phyloP scores from a whole-genome alignment of 352 stramenopile species.

The Bremia lactucae region DNA sequence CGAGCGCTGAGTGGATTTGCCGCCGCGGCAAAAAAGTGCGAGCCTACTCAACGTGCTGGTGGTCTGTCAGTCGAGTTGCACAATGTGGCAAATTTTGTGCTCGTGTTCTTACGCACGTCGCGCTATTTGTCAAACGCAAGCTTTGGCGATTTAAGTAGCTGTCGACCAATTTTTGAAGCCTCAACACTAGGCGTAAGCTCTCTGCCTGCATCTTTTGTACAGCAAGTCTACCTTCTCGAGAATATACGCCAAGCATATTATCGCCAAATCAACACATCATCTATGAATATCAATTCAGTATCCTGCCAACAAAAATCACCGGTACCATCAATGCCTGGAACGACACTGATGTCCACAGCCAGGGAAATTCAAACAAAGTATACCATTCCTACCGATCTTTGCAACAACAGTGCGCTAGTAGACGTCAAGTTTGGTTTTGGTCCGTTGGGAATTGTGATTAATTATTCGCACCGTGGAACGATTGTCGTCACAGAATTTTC shows the following conservation, averaged over 20 bases:
- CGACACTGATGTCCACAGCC: constrained; percentile 3
- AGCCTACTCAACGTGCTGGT: constrained; percentile 26
- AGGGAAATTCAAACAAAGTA: constrained; percentile 5
- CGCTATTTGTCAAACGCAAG: constrained; percentile 44
- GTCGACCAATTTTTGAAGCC: constrained; percentile 37
- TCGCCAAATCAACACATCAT: constrained; percentile 14
- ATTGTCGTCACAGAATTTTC: constrained; percentile 80
- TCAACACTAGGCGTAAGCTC: constrained; percentile 36
- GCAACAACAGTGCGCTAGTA: constrained; percentile 26
- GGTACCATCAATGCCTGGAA: constrained; percentile 7
- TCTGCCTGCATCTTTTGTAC: constrained; percentile 58
- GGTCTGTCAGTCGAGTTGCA: constrained; percentile 56
- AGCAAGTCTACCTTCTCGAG: constrained; percentile 58
- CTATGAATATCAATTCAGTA: background rate
- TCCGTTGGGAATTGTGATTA: constrained; percentile 75
- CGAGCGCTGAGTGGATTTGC: constrained; percentile 50
- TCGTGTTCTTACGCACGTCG: constrained; percentile 60
- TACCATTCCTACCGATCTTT: no score
- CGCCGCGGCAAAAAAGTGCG: constrained; percentile 36
- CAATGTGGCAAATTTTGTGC: constrained; percentile 64
- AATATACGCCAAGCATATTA: constrained; percentile 40
- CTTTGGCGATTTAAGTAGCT: constrained; percentile 53
- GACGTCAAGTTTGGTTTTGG: constrained; percentile 61
- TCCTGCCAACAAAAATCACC: constrained; percentile 5
- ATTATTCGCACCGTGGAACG: constrained; percentile 58